Base-by-base conservation (phyloP, 768 basidiomycete genomes). In the Serpula lacrymans region DNA sequence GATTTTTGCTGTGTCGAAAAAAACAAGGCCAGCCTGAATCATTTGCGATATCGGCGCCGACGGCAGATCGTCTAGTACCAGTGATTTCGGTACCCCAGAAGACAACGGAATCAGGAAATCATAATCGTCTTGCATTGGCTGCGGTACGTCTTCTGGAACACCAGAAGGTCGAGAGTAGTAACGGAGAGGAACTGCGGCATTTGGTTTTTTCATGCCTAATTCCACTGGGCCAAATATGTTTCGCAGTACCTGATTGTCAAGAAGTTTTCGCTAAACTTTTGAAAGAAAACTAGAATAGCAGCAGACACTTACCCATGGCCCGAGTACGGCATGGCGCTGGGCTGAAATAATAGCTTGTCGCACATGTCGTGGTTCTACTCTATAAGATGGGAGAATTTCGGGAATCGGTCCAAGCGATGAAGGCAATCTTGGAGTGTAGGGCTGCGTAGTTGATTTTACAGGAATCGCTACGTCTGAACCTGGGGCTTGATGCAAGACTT, bases 261-360 rank as follows among this genome's bases (percentile, higher is more conserved):
- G n/a, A n/a, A n/a, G 26, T 28, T 24, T 26, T 42, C 39, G 14
- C 53, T 47, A 6, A 59, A 55, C 55, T 63, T 28, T 28, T 29
- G 14, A n/a, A 32, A 31, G 20, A 13, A 32, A 10, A 34, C 16
- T 21, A 20, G 11, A 42, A 23, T 6, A 22, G 35, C 37, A 46
- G 7, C 29, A 18, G 23, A 48, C 33, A 37, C 72, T 46, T 53
- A 83, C 84, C 78, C 74, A 77, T 43, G 72, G 71, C 10, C 69
- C 73, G 26, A 84, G 54, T 30, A 52, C 49, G 12, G 57, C 63
- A 52, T 84, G 84, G 31, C 74, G 68, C 14, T 74, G 71, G 38
- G 60, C 53, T 10, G 77, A 62, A 41, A 86, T 78, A 4, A 59
- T 52, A 28, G 72, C 60, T 37, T 67, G 71, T 6, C 54, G 47